Evolutionary conservation across 2,329 filamentous ascomycete species (phyloP).

Genomic region (Fusarium austroafricanum): DNA sequence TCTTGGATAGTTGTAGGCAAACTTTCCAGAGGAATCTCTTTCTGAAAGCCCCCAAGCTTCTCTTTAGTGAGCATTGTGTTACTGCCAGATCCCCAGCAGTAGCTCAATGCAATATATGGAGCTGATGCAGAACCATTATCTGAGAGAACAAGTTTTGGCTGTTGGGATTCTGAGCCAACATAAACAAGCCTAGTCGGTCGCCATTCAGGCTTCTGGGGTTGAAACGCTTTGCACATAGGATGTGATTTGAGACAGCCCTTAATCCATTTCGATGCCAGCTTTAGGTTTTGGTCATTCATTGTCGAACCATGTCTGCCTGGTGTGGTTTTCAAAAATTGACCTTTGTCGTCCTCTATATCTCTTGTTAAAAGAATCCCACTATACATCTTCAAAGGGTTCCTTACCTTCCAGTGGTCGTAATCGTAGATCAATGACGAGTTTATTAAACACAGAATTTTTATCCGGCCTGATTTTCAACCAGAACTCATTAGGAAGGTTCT

Average conservation of each 20-base stretch:
- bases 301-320: background rate
- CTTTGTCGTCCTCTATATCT: background rate
- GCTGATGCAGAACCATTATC: accelerated
- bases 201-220: background rate
- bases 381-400: accelerated
- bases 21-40: accelerated
- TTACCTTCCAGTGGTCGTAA: conserved; percentile 3
- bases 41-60: background rate
- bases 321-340: background rate
- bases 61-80: background rate
- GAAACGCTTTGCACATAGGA: background rate
- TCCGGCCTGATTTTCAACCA: background rate
- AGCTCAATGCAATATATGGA: background rate
- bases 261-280: background rate
- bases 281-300: background rate
- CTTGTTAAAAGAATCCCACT: background rate
- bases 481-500: background rate
- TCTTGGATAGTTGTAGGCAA: background rate
- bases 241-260: background rate
- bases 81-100: background rate
- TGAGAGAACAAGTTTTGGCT: background rate
- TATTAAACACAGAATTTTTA: accelerated
- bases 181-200: conserved; percentile 3
- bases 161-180: background rate
- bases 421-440: background rate